These are phyloP conservation scores for Boletus rufocinnamomeus DNA, from an alignment of 768 basidiomycete species.

Conservation along the genomic window DNA sequence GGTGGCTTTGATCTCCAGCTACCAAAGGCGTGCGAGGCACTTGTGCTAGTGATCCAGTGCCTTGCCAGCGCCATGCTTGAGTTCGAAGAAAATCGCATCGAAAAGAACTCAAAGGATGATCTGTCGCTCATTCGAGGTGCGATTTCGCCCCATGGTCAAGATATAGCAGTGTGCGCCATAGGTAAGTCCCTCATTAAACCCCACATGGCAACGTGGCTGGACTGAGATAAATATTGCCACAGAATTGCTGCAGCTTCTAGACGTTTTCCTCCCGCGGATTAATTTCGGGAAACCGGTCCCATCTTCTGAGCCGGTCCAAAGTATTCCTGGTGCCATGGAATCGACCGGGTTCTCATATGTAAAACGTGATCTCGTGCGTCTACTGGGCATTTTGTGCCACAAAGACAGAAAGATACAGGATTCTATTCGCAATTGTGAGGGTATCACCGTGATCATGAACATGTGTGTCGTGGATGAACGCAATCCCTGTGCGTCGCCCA, in stretches of 20 bases:
- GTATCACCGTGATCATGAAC: conserved; percentile 82
- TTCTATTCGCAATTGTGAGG: conserved; percentile 65
- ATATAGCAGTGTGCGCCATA: conserved; percentile 56
- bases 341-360: conserved; percentile 75
- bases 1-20: conserved; percentile 65
- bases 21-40: conserved; percentile 77
- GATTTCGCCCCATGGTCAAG: conserved; percentile 41
- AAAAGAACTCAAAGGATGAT: conserved; percentile 8
- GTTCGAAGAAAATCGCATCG: conserved; percentile 36
- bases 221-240: conserved; percentile 40
- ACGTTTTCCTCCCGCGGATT: conserved; percentile 82
- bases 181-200: conserved; percentile 42
- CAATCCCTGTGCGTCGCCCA: conserved; percentile 78
- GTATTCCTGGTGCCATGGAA: conserved; percentile 35
- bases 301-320: conserved; percentile 6
- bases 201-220: background rate
- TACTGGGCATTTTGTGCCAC: conserved; percentile 78
- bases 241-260: conserved; percentile 77
- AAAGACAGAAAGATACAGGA: conserved; percentile 70
- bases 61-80: conserved; percentile 61
- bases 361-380: conserved; percentile 86
- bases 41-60: conserved; percentile 78
- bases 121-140: conserved; percentile 49
- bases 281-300: conserved; percentile 69
- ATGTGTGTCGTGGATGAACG: conserved; percentile 88